phyloP scores from a whole-genome alignment of 2,329 filamentous ascomycete species.

The Pyricularia sp. region DNA sequence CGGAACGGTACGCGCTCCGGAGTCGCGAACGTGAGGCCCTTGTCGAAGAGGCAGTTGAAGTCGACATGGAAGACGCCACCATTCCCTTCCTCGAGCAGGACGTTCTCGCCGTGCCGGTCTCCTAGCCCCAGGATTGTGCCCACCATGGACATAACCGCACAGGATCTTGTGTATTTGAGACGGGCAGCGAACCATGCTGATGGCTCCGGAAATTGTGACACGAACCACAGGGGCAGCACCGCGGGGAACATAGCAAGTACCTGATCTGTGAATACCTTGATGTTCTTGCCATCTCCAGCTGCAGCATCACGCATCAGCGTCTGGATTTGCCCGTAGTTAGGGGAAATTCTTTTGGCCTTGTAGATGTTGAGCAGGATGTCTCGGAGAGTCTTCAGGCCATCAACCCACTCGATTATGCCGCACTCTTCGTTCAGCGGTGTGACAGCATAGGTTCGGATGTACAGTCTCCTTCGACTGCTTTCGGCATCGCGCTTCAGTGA shows the following conservation, averaged over 20 bases:
- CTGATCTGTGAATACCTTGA: conserved; percentile 56
- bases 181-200: conserved; percentile 84
- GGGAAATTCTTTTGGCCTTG: conserved; percentile 55
- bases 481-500: conserved; percentile 86
- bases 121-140: conserved; percentile 88
- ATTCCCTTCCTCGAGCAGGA: conserved; percentile 84
- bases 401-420: conserved; percentile 96
- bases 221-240: conserved; percentile 87
- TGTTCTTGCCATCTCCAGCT: conserved; percentile 39
- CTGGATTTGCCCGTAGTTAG: conserved; percentile 56
- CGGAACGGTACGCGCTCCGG: conserved; percentile 93
- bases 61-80: conserved; percentile 95
- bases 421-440: conserved; percentile 96
- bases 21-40: conserved; percentile 87
- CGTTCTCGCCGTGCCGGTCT: conserved; percentile 94
- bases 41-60: conserved; percentile 99
- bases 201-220: conserved; percentile 86
- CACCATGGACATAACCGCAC: conserved; percentile 99
- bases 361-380: conserved; percentile 79
- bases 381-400: conserved; percentile 84
- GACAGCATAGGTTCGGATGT: conserved; percentile 94
- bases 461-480: conserved; percentile 76
- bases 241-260: conserved; percentile 59
- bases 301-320: conserved; percentile 50
- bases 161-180: conserved; percentile 80